Evolutionary conservation across 169 alveolate species (phyloP).

Genomic region (Eimeria tenella): DNA sequence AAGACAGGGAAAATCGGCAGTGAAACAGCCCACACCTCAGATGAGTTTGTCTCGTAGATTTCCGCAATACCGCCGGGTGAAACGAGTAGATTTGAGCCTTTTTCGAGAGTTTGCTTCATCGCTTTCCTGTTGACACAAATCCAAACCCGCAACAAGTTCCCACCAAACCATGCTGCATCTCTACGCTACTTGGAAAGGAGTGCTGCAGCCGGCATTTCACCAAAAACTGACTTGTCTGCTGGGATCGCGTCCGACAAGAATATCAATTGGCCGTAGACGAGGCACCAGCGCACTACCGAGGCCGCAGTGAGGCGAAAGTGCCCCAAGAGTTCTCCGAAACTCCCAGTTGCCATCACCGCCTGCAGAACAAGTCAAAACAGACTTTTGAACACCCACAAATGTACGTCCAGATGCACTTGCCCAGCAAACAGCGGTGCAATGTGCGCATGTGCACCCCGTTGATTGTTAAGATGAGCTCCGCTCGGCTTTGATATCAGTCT

Average conservation of each 20-base stretch:
- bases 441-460: neutral
- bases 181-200: too few relatives aligned
- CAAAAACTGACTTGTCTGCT: slow-evolving; percentile 43
- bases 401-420: neutral
- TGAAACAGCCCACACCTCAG: neutral
- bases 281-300: slow-evolving; percentile 64
- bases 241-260: slow-evolving; percentile 57
- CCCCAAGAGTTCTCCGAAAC: slow-evolving; percentile 53
- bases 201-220: neutral
- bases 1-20: too few relatives aligned
- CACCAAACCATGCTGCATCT: too few relatives aligned
- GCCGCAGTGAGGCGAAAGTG: slow-evolving; percentile 70
- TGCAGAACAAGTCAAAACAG: slow-evolving; percentile 11
- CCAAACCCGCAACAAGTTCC: neutral
- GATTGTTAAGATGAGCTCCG: neutral
- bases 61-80: slow-evolving; percentile 80
- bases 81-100: slow-evolving; percentile 47
- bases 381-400: neutral
- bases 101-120: slow-evolving; percentile 40
- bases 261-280: slow-evolving; percentile 70
- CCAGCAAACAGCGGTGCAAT: too few relatives aligned
- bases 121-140: neutral
- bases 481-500: neutral
- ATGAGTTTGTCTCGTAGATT: slow-evolving; percentile 61
- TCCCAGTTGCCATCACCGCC: slow-evolving; percentile 71